Evolutionary conservation across 2,329 filamentous ascomycete genomes (phyloP).

Genomic region (Aureobasidium zeae): DNA sequence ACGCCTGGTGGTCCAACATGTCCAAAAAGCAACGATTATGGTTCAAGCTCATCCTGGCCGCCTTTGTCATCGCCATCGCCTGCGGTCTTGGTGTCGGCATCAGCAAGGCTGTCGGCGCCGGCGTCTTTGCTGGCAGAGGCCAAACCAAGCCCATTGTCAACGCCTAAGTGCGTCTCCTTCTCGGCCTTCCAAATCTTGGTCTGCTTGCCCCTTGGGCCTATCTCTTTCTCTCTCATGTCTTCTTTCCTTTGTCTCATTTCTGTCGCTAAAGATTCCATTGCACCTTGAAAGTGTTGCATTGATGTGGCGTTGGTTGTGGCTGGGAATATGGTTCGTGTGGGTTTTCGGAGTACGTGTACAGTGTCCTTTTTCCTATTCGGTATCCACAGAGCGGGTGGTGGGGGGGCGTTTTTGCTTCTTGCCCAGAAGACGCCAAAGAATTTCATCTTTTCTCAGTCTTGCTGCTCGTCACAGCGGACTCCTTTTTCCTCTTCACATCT

Average conservation of each 20-base stretch:
- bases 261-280: conserved; percentile 5
- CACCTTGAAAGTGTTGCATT: conserved; percentile 13
- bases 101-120: conserved; percentile 40
- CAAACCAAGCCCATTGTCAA: conserved; percentile 24
- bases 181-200: background rate
- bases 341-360: conserved; percentile 8
- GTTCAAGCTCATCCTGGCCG: conserved; percentile 37
- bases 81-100: conserved; percentile 42
- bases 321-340: background rate
- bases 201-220: background rate
- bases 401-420: background rate
- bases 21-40: conserved; percentile 37
- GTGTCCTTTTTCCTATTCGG: background rate
- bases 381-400: background rate
- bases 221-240: conserved; percentile 5
- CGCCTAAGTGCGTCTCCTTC: background rate
- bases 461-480: background rate
- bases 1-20: conserved; percentile 30
- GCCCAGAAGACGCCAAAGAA: conserved; percentile 8
- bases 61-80: conserved; percentile 37
- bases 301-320: conserved; percentile 9
- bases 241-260: conserved; percentile 1
- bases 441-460: conserved; percentile 8
- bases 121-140: conserved; percentile 36
- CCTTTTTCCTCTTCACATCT: background rate